These are phyloP conservation scores for Aspergillus novoparasiticus DNA, from an alignment of 2,329 filamentous ascomycete genomes.

Conservation along the genomic window DNA sequence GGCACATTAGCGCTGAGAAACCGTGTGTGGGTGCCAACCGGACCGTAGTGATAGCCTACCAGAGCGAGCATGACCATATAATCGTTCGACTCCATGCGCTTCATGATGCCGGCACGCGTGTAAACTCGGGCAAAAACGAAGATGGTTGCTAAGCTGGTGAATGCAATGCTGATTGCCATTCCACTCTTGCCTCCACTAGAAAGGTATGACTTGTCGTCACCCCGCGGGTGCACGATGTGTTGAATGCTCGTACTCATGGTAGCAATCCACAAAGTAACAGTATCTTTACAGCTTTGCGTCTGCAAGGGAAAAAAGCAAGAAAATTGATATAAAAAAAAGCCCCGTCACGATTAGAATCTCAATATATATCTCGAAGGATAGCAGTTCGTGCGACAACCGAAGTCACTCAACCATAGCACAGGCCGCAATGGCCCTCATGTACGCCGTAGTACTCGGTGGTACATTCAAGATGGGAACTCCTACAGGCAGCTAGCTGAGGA, in stretches of 20 bases:
- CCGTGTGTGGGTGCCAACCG: neutral
- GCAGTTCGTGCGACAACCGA: neutral
- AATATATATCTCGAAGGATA: neutral
- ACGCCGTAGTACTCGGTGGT: neutral
- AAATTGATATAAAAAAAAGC: neutral
- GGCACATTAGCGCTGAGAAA: constrained; percentile 2
- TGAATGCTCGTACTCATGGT: neutral
- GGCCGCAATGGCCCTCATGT: neutral
- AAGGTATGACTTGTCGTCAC: constrained; percentile 22
- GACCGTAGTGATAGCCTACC: constrained; percentile 22
- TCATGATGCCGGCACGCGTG: constrained; percentile 34
- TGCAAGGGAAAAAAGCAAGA: neutral
- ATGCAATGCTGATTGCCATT: constrained; percentile 33
- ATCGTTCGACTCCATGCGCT: constrained; percentile 39
- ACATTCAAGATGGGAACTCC: neutral
- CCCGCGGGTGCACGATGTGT: constrained; percentile 22
- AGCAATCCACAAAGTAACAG: neutral
- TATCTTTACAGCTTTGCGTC: neutral
- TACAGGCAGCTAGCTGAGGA: constrained; percentile 11
- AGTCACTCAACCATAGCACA: neutral
- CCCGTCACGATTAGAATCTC: neutral
- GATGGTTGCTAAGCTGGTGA: constrained; percentile 32
- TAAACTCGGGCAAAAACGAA: constrained; percentile 37
- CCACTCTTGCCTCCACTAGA: constrained; percentile 30
- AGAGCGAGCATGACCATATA: constrained; percentile 40